Percentiles rank a stretch among this genome's conserved stretches.
phyloP scores from a whole-genome alignment of 768 basidiomycete species.

The Podaxis sp. region DNA sequence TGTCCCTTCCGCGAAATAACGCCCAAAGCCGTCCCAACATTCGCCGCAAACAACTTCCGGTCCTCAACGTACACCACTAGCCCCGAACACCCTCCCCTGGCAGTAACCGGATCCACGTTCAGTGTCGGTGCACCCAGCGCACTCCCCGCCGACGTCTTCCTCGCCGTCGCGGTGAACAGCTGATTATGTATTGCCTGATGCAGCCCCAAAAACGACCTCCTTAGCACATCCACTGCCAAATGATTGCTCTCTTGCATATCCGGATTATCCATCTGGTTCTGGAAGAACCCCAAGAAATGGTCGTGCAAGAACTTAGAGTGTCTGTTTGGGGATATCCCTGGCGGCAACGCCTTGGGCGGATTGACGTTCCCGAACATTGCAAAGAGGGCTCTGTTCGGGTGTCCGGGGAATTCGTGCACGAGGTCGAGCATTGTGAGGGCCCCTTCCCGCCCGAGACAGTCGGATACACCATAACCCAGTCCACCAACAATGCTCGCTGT shows the following conservation, averaged over 20 bases:
- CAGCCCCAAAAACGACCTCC: slow-evolving; percentile 83
- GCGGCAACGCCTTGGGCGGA: slow-evolving; percentile 36
- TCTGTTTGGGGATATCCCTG: slow-evolving; percentile 56
- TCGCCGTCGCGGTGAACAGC: slow-evolving; percentile 44
- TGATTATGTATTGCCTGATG: slow-evolving; percentile 80
- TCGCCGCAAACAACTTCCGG: slow-evolving; percentile 84
- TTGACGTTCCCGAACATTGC: slow-evolving; percentile 91
- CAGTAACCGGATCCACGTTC: slow-evolving; percentile 45
- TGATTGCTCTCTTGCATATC: slow-evolving; percentile 30
- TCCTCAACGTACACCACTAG: slow-evolving; percentile 83
- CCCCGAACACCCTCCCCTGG: slow-evolving; percentile 76
- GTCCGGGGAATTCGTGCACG: slow-evolving; percentile 80
- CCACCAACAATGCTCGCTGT: slow-evolving; percentile 85
- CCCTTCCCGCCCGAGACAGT: slow-evolving; percentile 79
- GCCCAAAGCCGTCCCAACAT: slow-evolving; percentile 85
- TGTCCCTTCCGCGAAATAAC: slow-evolving; percentile 79
- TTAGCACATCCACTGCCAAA: slow-evolving; percentile 76
- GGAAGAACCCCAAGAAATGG: slow-evolving; percentile 66
- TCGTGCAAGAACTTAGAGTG: slow-evolving; percentile 86
- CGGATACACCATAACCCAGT: slow-evolving; percentile 96
- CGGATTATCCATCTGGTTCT: slow-evolving; percentile 46
- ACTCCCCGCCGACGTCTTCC: slow-evolving; percentile 78
- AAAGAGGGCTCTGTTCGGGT: slow-evolving; percentile 82
- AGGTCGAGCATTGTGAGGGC: slow-evolving; percentile 89
- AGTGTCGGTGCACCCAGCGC: slow-evolving; percentile 31